Conservation (phyloP, 495 filamentous ascomycete genomes). For the Rostrohypoxylon terebratum region DNA sequence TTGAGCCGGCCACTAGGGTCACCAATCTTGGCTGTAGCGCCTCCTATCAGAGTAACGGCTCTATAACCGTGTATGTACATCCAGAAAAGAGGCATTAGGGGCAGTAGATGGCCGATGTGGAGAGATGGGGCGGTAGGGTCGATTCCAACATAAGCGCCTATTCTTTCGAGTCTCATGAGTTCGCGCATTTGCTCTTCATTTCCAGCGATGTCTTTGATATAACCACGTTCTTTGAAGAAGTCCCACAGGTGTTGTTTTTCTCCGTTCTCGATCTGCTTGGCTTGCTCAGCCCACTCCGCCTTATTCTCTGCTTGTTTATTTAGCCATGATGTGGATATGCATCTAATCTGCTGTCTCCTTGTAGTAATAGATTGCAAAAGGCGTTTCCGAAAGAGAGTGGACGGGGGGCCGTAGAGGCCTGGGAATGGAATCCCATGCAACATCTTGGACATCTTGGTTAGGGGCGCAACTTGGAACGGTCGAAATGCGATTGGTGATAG, state of each 20-base stretch:
- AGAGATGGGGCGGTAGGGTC: conserved; percentile 93
- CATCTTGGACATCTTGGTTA: conserved; percentile 40
- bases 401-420: conserved; percentile 15
- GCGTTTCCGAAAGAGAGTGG: conserved; percentile 44
- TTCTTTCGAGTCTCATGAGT: conserved; percentile 74
- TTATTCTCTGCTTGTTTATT: conserved; percentile 66
- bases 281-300: conserved; percentile 66
- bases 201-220: conserved; percentile 81
- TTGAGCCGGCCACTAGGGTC: conserved; percentile 84
- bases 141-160: conserved; percentile 87
- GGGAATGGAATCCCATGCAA: conserved; percentile 8
- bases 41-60: conserved; percentile 81
- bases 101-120: conserved; percentile 92
- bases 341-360: conserved; percentile 25
- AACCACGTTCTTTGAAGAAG: conserved; percentile 81
- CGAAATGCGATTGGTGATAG: background rate
- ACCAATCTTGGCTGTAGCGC: conserved; percentile 85
- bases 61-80: conserved; percentile 86
- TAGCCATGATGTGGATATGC: conserved; percentile 54
- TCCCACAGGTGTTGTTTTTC: conserved; percentile 71
- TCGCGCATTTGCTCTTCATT: conserved; percentile 74
- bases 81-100: conserved; percentile 95
- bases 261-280: conserved; percentile 69
- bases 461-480: background rate
- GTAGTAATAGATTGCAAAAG: conserved; percentile 34